Conservation (phyloP, 2,329 filamentous ascomycete genomes). For the Colletotrichum eleusines region DNA sequence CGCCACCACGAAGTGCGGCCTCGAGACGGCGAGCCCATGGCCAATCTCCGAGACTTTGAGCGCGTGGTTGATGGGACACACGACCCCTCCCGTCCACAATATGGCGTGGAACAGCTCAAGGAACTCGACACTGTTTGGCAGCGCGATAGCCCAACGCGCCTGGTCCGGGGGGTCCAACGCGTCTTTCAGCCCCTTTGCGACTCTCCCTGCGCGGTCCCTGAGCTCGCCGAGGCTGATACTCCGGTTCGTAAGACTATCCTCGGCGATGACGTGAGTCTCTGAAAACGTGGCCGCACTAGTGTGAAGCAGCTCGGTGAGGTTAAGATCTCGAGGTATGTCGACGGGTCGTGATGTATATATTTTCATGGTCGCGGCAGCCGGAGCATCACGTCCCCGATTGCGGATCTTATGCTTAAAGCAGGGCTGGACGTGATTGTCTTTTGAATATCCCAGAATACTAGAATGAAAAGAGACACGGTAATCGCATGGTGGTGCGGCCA, state of each 20-base stretch:
- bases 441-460: neutral
- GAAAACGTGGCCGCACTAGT: slow-evolving; percentile 51
- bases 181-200: slow-evolving; percentile 54
- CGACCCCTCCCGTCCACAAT: slow-evolving; percentile 55
- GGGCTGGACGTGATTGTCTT: neutral
- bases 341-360: slow-evolving; percentile 50
- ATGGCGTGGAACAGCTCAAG: slow-evolving; percentile 57
- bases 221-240: slow-evolving; percentile 59
- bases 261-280: slow-evolving; percentile 57
- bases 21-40: slow-evolving; percentile 56
- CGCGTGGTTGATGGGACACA: slow-evolving; percentile 56
- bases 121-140: slow-evolving; percentile 60
- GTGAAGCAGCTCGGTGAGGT: slow-evolving; percentile 59
- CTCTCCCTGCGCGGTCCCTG: slow-evolving; percentile 54
- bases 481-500: neutral
- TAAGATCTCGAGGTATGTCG: slow-evolving; percentile 54
- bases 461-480: neutral
- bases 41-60: slow-evolving; percentile 55
- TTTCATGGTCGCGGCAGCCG: slow-evolving; percentile 46
- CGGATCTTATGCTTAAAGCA: neutral
- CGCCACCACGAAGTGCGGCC: slow-evolving; percentile 55
- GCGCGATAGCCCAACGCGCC: slow-evolving; percentile 56
- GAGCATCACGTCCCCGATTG: neutral
- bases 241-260: slow-evolving; percentile 59
- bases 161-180: slow-evolving; percentile 51